Conservation (phyloP, 2,329 filamentous ascomycete species). For the Paecilomyces dactylethromorphus region DNA sequence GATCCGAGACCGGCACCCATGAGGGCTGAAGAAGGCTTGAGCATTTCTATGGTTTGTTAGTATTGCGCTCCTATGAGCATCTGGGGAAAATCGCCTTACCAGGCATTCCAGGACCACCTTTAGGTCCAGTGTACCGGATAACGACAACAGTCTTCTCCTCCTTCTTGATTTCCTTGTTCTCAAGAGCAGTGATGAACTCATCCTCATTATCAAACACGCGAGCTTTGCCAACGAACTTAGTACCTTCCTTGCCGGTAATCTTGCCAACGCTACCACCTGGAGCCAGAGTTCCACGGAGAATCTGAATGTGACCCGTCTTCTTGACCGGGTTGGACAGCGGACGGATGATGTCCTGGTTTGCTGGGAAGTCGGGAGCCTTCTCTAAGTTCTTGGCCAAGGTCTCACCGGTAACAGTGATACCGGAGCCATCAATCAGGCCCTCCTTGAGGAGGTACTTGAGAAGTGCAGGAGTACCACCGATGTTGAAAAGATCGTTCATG, state of each 20-base stretch:
- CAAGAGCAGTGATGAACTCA: slow-evolving; percentile 60
- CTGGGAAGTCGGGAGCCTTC: slow-evolving; percentile 57
- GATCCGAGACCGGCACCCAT: slow-evolving; percentile 67
- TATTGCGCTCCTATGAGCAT: slow-evolving; percentile 23
- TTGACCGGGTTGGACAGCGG: slow-evolving; percentile 66
- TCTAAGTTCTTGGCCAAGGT: slow-evolving; percentile 54
- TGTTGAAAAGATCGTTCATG: slow-evolving; percentile 51
- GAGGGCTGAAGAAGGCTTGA: slow-evolving; percentile 65
- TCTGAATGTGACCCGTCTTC: slow-evolving; percentile 64
- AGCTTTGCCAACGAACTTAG: slow-evolving; percentile 61
- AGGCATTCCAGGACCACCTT: slow-evolving; percentile 66
- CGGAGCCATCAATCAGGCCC: slow-evolving; percentile 52
- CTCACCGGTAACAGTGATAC: slow-evolving; percentile 55
- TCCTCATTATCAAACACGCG: slow-evolving; percentile 66
- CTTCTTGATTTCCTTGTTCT: slow-evolving; percentile 63
- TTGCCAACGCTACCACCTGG: slow-evolving; percentile 67
- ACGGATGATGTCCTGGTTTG: slow-evolving; percentile 63
- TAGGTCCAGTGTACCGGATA: slow-evolving; percentile 68
- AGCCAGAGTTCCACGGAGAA: slow-evolving; percentile 62
- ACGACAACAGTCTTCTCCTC: slow-evolving; percentile 71
- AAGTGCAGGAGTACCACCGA: slow-evolving; percentile 53
- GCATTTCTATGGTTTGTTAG: slow-evolving; percentile 61
- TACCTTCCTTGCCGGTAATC: slow-evolving; percentile 71
- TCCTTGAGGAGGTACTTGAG: slow-evolving; percentile 54
- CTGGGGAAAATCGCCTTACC: slow-evolving; percentile 11